Base-by-base conservation (phyloP, 441 rosid genomes). In the Erodium trifolium region DNA sequence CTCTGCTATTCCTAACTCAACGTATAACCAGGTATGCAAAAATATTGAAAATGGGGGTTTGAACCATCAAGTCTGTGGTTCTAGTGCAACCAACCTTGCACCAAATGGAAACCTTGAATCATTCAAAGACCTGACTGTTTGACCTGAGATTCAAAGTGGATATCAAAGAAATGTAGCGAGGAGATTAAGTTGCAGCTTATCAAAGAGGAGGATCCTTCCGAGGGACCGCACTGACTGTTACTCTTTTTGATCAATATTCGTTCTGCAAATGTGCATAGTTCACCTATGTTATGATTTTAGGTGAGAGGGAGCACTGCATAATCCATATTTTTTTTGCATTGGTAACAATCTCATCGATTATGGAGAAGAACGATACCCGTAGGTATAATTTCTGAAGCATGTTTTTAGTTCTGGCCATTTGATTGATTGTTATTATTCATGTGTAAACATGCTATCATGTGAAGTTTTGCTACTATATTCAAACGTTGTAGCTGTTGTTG, bases 71-170 rank as follows among this genome's bases (percentile, higher is more conserved):
- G 81, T 74, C 41, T 77, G 75, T 73, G 78, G 80, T 75, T 19
- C 23, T 55, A 17, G 62, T 8, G 27, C 62, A 55, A 55, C 62
- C 10, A 55, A 55, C 23, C 49, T 79, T 57, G 62, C 81, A 18
- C 80, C 86, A 73, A 92, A 95, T 77, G 97, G 98, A 72, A 82
- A 88, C 71, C 71, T 88, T 2, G 91, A 87, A 78, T 84, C 89
- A 35, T 85, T 90, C 19, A 88, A 87, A 83, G 90, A 80, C 70
- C 92, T 95, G 71, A 68, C 85, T 19, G 76, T 95, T 74, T 80
- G 81, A 78, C 75, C 76, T 19, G 63, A 18, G 63, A 57, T 57
- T 17, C 11, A 12, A 18, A 57, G 11, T 57, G 29, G 8, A 57
- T 18, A 45, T 45, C 51, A 45, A 45, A 0, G n/a, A 45, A 45